These are phyloP conservation scores for Fistulina hepatica DNA, from an alignment of 1,284 basidiomycete genomes.

Conservation along the genomic window DNA sequence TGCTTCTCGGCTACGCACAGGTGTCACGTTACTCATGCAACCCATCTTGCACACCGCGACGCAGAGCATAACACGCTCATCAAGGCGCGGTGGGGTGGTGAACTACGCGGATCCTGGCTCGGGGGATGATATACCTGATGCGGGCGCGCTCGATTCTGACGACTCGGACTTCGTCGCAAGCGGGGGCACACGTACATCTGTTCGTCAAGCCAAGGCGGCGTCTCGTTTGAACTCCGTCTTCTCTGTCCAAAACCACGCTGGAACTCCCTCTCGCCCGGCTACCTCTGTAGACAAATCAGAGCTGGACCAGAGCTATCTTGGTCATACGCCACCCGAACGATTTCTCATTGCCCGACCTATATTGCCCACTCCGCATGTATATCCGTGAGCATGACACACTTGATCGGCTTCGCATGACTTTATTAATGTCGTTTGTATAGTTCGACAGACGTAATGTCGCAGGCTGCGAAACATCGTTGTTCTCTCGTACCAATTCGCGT, in stretches of 20 bases:
- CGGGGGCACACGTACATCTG: slow-evolving; percentile 30
- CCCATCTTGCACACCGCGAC: slow-evolving; percentile 54
- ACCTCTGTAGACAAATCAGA: slow-evolving; percentile 41
- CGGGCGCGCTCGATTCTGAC: slow-evolving; percentile 67
- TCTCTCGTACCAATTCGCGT: slow-evolving; percentile 86
- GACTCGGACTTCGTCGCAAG: slow-evolving; percentile 50
- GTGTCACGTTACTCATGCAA: slow-evolving; percentile 83
- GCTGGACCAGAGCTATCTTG: slow-evolving; percentile 82
- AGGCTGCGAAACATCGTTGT: slow-evolving; percentile 48
- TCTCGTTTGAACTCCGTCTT: slow-evolving; percentile 22
- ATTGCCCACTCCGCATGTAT: slow-evolving; percentile 50
- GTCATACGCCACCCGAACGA: slow-evolving; percentile 71
- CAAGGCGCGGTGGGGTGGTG: slow-evolving; percentile 56
- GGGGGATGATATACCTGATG: slow-evolving; percentile 70
- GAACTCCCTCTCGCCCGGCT: slow-evolving; percentile 18
- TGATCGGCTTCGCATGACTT: not conserved
- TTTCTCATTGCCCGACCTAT: slow-evolving; percentile 60
- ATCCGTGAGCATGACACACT: slow-evolving; percentile 42
- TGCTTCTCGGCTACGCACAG: slow-evolving; percentile 86
- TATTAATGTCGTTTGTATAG: slow-evolving; percentile 27
- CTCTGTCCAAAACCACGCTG: slow-evolving; percentile 24
- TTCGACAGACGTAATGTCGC: slow-evolving; percentile 51
- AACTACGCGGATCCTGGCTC: slow-evolving; percentile 86
- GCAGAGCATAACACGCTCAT: slow-evolving; percentile 33
- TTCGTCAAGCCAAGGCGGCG: slow-evolving; percentile 25